Conservation (phyloP, 163 green algal genomes). For the Picocystis sp. region DNA sequence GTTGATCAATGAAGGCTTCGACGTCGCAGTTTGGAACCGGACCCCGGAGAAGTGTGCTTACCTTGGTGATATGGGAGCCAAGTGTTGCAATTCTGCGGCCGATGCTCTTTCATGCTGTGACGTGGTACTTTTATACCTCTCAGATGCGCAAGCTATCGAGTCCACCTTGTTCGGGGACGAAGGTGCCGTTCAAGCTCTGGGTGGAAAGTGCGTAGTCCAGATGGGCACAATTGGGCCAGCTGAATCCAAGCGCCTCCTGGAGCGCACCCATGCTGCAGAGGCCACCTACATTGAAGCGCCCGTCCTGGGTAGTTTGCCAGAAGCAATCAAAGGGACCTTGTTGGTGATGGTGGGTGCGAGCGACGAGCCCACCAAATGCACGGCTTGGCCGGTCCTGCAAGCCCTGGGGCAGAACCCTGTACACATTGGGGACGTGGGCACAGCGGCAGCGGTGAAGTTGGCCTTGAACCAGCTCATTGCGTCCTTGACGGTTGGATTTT, state of each 20-base stretch:
- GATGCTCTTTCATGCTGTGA: constrained; percentile 9
- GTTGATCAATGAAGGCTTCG: constrained; percentile 23
- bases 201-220: constrained; percentile 13
- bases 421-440: constrained; percentile 17
- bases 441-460: constrained; percentile 17
- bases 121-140: constrained; percentile 13
- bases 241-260: constrained; percentile 7
- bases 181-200: background rate
- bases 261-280: constrained; percentile 2
- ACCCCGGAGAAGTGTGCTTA: constrained; percentile 3
- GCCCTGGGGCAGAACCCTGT: constrained; percentile 8
- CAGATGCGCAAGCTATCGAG: constrained; percentile 17
- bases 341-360: constrained; percentile 20
- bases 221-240: constrained; percentile 23
- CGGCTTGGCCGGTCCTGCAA: constrained; percentile 14
- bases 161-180: constrained; percentile 5
- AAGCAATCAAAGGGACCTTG: constrained; percentile 15
- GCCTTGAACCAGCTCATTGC: constrained; percentile 23
- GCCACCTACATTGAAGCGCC: constrained; percentile 19
- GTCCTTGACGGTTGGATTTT: constrained; percentile 18
- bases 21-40: constrained; percentile 19
- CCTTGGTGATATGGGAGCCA: too few relatives aligned
- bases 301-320: constrained; percentile 18
- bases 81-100: background rate
- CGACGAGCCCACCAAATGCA: constrained; percentile 3